A percentile compares a stretch with the other conserved stretches of the same genome.
These are phyloP conservation scores for Entophlyctis luteolus DNA, from an alignment of 192 early-diverging fungal species.

Conservation along the genomic window DNA sequence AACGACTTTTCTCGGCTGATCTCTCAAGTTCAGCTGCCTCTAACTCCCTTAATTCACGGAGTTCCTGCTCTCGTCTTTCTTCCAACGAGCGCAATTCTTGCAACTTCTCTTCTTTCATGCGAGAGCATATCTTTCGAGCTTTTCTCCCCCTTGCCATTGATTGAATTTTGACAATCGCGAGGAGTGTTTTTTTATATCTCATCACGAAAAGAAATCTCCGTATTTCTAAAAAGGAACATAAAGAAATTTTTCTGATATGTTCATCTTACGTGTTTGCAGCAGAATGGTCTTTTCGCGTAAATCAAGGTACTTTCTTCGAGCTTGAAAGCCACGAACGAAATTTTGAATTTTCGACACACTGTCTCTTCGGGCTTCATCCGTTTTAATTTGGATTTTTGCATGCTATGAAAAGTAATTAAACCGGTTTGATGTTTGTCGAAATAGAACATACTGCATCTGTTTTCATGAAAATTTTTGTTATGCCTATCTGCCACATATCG, in stretches of 20 bases:
- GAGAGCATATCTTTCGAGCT: slow-evolving; percentile 39
- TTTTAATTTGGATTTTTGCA: slow-evolving; percentile 28
- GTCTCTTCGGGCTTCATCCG: slow-evolving; percentile 30
- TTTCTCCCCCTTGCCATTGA: slow-evolving; percentile 48
- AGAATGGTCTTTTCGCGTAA: slow-evolving; percentile 33
- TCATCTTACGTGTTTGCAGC: slow-evolving; percentile 44
- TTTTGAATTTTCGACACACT: slow-evolving; percentile 48
- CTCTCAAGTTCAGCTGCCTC: slow-evolving; percentile 20
- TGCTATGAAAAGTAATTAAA: slow-evolving; percentile 12
- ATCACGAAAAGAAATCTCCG: slow-evolving; percentile 39
- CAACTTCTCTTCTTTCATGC: slow-evolving; percentile 25
- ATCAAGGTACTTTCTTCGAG: slow-evolving; percentile 34
- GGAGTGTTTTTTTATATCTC: slow-evolving; percentile 34
- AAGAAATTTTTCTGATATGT: too few species aligned
- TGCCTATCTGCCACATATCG: slow-evolving; percentile 44
- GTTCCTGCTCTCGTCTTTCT: slow-evolving; percentile 8
- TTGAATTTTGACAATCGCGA: slow-evolving; percentile 50
- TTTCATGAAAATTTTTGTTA: slow-evolving; percentile 51
- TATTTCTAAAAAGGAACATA: slow-evolving; percentile 19
- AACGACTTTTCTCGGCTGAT: background rate
- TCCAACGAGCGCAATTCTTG: slow-evolving; percentile 7
- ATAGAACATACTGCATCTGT: slow-evolving; percentile 31
- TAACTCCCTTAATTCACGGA: background rate
- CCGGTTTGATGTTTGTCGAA: background rate
- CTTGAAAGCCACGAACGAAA: slow-evolving; percentile 37